Conservation (phyloP, 2,329 filamentous ascomycete genomes). For the Fusarium sp. region DNA sequence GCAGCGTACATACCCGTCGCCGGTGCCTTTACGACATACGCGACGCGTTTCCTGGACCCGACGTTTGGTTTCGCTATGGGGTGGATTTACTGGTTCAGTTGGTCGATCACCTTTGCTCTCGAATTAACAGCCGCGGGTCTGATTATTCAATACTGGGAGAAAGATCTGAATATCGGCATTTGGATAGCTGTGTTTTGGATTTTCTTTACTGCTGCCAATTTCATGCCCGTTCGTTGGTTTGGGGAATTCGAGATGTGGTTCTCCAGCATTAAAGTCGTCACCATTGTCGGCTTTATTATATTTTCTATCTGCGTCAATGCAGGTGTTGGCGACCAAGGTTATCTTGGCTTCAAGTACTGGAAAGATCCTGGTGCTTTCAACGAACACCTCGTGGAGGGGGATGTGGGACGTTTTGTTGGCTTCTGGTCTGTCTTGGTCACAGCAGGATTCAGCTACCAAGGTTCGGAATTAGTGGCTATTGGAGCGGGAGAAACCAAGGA, state of each 20-base stretch:
- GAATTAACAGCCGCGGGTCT: conserved; percentile 71
- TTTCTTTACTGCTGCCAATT: conserved; percentile 68
- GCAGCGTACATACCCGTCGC: conserved; percentile 67
- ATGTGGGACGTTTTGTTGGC: conserved; percentile 67
- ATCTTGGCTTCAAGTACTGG: conserved; percentile 58
- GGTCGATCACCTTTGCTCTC: conserved; percentile 69
- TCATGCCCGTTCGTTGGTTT: conserved; percentile 68
- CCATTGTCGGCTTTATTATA: conserved; percentile 70
- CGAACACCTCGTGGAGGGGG: conserved; percentile 61
- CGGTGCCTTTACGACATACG: conserved; percentile 68
- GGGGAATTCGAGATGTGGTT: conserved; percentile 75
- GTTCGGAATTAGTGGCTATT: conserved; percentile 50
- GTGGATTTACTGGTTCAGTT: conserved; percentile 75
- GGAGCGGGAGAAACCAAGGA: conserved; percentile 52
- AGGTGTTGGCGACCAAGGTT: conserved; percentile 66
- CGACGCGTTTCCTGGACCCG: conserved; percentile 65
- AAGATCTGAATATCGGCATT: conserved; percentile 64
- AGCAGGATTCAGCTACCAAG: conserved; percentile 60
- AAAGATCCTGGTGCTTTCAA: conserved; percentile 61
- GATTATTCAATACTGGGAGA: conserved; percentile 72
- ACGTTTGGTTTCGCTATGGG: conserved; percentile 69
- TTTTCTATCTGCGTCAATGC: conserved; percentile 61
- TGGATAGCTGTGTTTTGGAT: conserved; percentile 72
- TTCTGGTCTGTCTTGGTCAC: conserved; percentile 70
- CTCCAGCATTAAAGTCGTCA: conserved; percentile 70